Conservation (phyloP, 495 filamentous ascomycete genomes). For the Trichoderma virens region DNA sequence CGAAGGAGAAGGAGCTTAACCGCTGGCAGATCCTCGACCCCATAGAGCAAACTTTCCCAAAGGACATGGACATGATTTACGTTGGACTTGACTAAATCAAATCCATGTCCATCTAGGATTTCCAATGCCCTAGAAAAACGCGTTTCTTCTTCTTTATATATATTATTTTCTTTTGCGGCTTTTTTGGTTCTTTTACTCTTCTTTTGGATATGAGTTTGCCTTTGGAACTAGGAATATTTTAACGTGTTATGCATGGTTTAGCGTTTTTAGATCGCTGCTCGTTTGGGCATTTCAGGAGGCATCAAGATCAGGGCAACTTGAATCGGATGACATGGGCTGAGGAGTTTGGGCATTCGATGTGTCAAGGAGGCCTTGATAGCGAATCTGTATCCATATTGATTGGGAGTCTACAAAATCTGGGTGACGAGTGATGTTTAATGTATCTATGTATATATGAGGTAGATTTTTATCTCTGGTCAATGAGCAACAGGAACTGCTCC, state of each 20-base stretch:
- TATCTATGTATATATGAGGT: background rate
- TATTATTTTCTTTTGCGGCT: background rate
- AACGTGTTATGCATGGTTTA: slow-evolving; percentile 7
- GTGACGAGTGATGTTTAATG: background rate
- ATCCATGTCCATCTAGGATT: too few relatives aligned
- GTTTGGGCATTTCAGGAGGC: background rate
- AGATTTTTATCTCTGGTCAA: too few relatives aligned
- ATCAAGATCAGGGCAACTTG: slow-evolving; percentile 7
- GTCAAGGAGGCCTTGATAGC: background rate
- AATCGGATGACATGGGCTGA: background rate
- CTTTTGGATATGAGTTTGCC: background rate
- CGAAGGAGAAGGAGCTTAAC: background rate
- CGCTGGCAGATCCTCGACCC: slow-evolving; percentile 11
- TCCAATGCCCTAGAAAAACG: too few relatives aligned
- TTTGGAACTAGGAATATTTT: background rate
- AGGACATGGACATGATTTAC: slow-evolving; percentile 10
- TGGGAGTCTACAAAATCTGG: background rate
- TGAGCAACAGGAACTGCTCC: too few relatives aligned
- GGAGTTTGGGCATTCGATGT: slow-evolving; percentile 3
- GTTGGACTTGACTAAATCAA: background rate
- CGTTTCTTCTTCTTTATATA: background rate
- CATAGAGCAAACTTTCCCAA: background rate
- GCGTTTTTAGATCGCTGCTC: slow-evolving; percentile 4
- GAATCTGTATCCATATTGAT: background rate
- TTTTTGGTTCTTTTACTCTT: background rate